Evolutionary conservation across 768 basidiomycete species (phyloP), one percentile per base, ranked within the genome.

Genomic region (Thelephora ganbajun): DNA sequence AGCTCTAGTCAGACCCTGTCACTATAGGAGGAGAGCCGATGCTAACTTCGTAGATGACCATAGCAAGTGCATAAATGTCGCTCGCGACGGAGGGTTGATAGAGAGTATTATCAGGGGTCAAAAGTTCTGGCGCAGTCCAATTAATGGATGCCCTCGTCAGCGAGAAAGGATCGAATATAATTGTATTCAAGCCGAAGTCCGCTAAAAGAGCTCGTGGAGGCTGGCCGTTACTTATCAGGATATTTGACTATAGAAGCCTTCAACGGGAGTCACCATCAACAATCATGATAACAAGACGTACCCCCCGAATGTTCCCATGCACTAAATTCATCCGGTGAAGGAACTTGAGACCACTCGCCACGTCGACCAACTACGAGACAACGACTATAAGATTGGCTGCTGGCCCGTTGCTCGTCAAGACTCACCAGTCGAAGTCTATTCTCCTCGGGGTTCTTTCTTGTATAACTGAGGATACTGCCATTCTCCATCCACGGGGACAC

Each of bases 401-500:
- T 14, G 12, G 22, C 14, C 14, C 39, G 4, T 1, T 18, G 22
- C 18, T 18, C 14, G 7, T 2, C 11, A 2, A 9, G 14, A 41
- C 39, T 16, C 14, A 41, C 39, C 39, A 41, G 14, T 22, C 18
- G 18, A 14, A 22, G 39, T 9, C 39, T 16, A 22, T 22, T 41
- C 4, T 6, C 39, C 12, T 22, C 5, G 16, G 39, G 39, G 14
- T 41, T 5, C 5, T 11, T 22, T 9, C 12, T 16, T 14, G 22
- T 18, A 22, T 41, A 41, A 41, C 22, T 22, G 18, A 39, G 6
- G 37, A 46, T 7, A 30, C 26, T 50, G 9, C 49, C 49, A 23
- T 50, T 48, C 12, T 22, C 14, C 45, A 50, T 46, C 49, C 49
- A 50, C 2, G 45, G 45, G 3, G 45, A 35, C 16, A 50, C 49